Evolutionary conservation across 495 filamentous ascomycete genomes (phyloP).

Genomic region (Amphirosellinia nigrospora): DNA sequence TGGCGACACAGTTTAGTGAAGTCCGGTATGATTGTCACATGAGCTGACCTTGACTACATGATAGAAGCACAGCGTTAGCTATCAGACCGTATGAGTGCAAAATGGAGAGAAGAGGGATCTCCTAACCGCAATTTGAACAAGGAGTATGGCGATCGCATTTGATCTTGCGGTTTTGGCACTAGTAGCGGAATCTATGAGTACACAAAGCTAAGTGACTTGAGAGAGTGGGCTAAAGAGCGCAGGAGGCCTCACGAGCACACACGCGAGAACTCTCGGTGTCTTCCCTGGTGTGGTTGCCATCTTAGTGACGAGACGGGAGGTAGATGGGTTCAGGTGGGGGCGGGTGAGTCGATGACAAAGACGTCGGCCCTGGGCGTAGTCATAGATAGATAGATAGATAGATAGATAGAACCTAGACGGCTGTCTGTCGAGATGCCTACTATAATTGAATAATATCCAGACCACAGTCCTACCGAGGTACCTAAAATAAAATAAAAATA

Average conservation of each 20-base stretch:
- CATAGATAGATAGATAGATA: no score
- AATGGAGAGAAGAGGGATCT: conserved; percentile 9
- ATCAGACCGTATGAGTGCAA: neutral
- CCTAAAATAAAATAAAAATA: neutral
- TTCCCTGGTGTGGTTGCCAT: conserved; percentile 29
- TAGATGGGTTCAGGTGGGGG: neutral
- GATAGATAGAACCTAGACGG: neutral
- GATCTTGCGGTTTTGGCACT: conserved; percentile 71
- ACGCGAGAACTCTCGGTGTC: conserved; percentile 45
- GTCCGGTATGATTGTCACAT: conserved; percentile 12
- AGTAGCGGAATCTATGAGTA: conserved; percentile 31
- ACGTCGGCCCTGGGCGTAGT: neutral
- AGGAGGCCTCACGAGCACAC: conserved; percentile 37
- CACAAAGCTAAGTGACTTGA: neutral
- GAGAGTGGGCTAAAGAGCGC: neutral
- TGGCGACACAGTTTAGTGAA: conserved; percentile 34
- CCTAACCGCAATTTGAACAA: conserved; percentile 67
- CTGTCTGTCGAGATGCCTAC: no score
- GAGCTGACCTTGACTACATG: conserved; percentile 32
- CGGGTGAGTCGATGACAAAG: conserved; percentile 4
- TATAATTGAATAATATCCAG: no score
- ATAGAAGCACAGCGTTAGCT: conserved; percentile 18
- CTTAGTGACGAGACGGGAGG: neutral
- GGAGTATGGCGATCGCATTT: conserved; percentile 73
- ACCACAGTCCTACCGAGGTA: neutral